Evolutionary conservation across 306 rosid genomes (phyloP), one percentile per base, ranked within the genome.

Genomic region (Rosa persica): DNA sequence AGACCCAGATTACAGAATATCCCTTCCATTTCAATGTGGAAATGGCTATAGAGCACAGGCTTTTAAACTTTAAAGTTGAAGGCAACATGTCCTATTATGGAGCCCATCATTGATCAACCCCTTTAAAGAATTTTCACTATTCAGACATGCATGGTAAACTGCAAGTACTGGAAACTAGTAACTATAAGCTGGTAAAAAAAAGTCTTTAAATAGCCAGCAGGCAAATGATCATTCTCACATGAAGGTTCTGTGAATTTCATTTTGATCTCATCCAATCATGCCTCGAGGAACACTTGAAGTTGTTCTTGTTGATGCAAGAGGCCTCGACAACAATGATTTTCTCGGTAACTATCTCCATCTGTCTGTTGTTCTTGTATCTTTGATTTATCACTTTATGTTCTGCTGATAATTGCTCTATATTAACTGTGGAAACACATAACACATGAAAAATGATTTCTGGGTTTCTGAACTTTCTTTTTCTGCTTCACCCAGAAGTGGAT

Each of bases 251-350:
- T 17, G 23, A 62, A 27, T 15, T 42, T 57, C 77, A 40, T 38
- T 57, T 74, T 15, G 25, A 16, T 42, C 78, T 49, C 69, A 60
- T 43, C 78, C 58, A 34, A 30, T 34, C 58, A 93, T 93, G 98
- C 89, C 94, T 76, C 81, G 76, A 43, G 98, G 98, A 83, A 87
- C 81, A 78, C 94, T 93, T 39, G 90, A 89, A 87, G 91, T 93
- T 83, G 77, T 88, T 82, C 91, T 91, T 30, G 85, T 85, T 25
- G 64, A 74, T 66, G 98, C 97, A 70, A 91, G 85, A 77, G 90
- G 93, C 15, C 93, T 93, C 17, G 92, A 89, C 46, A 85, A 93
- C 85, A 82, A 91, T 2, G 98, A 93, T 76, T 81, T 19, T 78
- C 84, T 93, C 42, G 40, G 97, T 93, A 83, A 72, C 86, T 78